Percentiles rank a stretch among this genome's conserved stretches.
These are phyloP conservation scores for Boletus huronensis DNA, from an alignment of 768 basidiomycete species.

Conservation along the genomic window DNA sequence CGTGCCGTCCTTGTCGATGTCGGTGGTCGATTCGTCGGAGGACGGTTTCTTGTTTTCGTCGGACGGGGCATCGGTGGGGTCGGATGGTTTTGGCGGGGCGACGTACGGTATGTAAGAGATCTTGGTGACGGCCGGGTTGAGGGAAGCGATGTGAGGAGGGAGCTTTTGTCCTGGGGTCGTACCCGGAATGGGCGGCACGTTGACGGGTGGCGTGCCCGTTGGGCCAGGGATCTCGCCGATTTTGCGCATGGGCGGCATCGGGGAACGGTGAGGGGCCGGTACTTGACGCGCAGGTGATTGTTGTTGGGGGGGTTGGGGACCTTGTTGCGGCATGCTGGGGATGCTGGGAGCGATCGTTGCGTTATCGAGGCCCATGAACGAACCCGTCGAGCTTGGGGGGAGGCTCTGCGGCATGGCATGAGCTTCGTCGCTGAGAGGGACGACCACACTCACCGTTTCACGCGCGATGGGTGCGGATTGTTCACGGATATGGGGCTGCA, in stretches of 20 bases:
- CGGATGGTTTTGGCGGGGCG: slow-evolving; percentile 17
- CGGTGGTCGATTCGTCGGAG: slow-evolving; percentile 2
- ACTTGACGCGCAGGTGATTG: slow-evolving; percentile 26
- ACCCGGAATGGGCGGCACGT: slow-evolving; percentile 25
- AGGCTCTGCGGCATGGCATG: slow-evolving; percentile 18
- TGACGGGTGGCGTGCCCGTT: slow-evolving; percentile 10
- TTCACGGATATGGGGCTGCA: slow-evolving; percentile 28
- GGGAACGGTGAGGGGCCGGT: slow-evolving; percentile 20
- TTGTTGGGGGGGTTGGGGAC: slow-evolving; percentile 27
- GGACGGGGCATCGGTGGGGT: slow-evolving; percentile 13
- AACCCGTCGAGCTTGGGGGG: slow-evolving; percentile 18
- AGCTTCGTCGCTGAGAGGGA: not conserved
- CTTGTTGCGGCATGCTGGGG: slow-evolving; percentile 16
- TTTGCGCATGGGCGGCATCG: slow-evolving; percentile 22
- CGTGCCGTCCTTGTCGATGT: slow-evolving; percentile 18
- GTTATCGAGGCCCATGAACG: slow-evolving; percentile 25
- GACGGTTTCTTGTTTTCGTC: slow-evolving; percentile 27
- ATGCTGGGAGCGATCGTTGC: slow-evolving; percentile 8
- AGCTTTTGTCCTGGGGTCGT: slow-evolving; percentile 30
- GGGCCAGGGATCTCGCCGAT: slow-evolving; percentile 16
- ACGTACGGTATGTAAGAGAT: slow-evolving; percentile 28
- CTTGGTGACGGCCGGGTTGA: slow-evolving; percentile 32
- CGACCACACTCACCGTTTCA: slow-evolving; percentile 20
- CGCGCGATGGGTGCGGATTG: slow-evolving; percentile 23
- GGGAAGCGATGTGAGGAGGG: slow-evolving; percentile 31